Conservation (phyloP, 768 basidiomycete genomes). For the Xerocomellus chrysenteron region DNA sequence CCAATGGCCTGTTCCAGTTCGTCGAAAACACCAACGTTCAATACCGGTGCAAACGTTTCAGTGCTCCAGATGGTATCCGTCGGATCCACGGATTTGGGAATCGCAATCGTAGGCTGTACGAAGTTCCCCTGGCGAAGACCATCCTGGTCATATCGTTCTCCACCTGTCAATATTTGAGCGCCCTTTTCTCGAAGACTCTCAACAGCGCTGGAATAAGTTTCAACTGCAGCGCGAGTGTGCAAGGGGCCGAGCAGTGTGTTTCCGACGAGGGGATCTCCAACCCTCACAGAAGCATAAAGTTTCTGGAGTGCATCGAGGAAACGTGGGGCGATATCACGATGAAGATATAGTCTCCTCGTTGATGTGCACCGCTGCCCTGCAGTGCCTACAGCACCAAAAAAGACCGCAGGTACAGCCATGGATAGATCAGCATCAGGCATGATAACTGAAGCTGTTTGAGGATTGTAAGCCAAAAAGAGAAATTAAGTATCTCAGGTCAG, state of each 20-base stretch:
- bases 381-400: constrained; percentile 92
- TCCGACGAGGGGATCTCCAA: constrained; percentile 82
- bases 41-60: constrained; percentile 87
- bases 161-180: constrained; percentile 79
- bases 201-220: constrained; percentile 61
- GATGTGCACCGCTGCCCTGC: constrained; percentile 82
- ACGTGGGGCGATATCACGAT: constrained; percentile 69
- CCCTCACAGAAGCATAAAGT: constrained; percentile 67
- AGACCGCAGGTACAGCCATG: constrained; percentile 86
- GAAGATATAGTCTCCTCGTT: constrained; percentile 87
- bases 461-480: constrained; percentile 15
- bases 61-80: constrained; percentile 66
- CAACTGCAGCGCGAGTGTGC: constrained; percentile 70
- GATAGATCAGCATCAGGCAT: constrained; percentile 92
- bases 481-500: constrained; percentile 18
- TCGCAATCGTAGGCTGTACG: constrained; percentile 83
- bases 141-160: constrained; percentile 49
- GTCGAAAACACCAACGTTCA: constrained; percentile 85
- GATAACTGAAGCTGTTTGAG: constrained; percentile 73
- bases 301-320: constrained; percentile 75
- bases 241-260: constrained; percentile 83
- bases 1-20: constrained; percentile 81
- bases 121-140: constrained; percentile 74
- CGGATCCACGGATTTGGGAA: constrained; percentile 58
- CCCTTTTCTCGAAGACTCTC: constrained; percentile 58